Evolutionary conservation across 768 basidiomycete species (phyloP).

Genomic region (Mycena amicta): DNA sequence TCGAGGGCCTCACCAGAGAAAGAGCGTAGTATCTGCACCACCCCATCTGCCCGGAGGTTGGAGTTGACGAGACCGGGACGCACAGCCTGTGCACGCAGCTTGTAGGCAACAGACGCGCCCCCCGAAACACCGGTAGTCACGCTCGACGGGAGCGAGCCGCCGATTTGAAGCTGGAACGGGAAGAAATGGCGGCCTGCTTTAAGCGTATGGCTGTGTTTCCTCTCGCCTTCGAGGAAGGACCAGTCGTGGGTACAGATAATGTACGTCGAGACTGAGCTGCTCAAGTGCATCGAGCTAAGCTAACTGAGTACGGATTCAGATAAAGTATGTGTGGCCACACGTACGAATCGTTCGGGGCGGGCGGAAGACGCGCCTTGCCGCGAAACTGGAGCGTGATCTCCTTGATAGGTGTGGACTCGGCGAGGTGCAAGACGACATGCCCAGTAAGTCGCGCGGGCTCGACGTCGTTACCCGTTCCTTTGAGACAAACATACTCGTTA

Average conservation of each 20-base stretch:
- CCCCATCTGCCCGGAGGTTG: conserved; percentile 63
- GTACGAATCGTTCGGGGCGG: conserved; percentile 58
- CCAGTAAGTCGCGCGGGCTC: conserved; percentile 84
- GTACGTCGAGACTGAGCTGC: conserved; percentile 54
- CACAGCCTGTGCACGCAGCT: conserved; percentile 82
- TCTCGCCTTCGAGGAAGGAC: conserved; percentile 89
- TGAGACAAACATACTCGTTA: conserved; percentile 67
- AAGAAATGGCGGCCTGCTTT: conserved; percentile 95
- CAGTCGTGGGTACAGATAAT: conserved; percentile 82
- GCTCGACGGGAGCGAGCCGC: conserved; percentile 82
- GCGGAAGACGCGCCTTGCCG: conserved; percentile 78
- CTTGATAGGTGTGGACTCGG: conserved; percentile 81
- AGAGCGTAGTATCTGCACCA: conserved; percentile 71
- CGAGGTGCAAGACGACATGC: conserved; percentile 75
- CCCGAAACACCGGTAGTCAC: conserved; percentile 57
- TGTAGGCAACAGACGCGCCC: conserved; percentile 79
- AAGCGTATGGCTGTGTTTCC: conserved; percentile 79
- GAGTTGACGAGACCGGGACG: conserved; percentile 68
- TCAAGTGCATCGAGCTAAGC: conserved; percentile 42
- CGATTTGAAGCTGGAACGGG: conserved; percentile 87
- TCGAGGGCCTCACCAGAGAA: conserved; percentile 85
- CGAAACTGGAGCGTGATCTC: conserved; percentile 83
- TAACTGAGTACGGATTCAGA: conserved; percentile 4
- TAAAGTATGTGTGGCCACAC: conserved; percentile 29
- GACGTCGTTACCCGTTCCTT: conserved; percentile 81